Evolutionary conservation across 148 eudicot genomes (phyloP).

Genomic region (Salicornia ramosissima): DNA sequence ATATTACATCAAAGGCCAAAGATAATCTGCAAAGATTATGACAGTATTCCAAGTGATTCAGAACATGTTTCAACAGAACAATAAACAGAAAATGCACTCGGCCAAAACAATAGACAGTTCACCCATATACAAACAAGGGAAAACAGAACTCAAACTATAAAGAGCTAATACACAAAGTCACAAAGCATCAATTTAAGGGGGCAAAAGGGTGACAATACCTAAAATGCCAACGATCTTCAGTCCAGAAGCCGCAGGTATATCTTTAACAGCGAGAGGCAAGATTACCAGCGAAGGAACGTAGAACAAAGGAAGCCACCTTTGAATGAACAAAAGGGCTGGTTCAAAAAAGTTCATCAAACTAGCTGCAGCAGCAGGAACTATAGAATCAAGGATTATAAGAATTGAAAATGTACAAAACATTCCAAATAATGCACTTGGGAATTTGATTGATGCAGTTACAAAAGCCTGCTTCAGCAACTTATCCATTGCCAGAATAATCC

Average conservation of each 20-base stretch:
- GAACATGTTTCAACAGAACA: background rate
- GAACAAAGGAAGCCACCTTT: slow-evolving; percentile 97
- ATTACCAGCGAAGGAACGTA: slow-evolving; percentile 94
- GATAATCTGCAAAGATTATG: background rate
- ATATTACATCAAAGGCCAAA: background rate
- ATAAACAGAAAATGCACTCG: background rate
- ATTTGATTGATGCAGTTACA: slow-evolving; percentile 72
- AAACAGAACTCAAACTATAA: background rate
- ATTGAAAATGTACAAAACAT: slow-evolving; percentile 89
- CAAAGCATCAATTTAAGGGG: background rate
- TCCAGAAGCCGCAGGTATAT: slow-evolving; percentile 92
- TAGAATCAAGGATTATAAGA: slow-evolving; percentile 58
- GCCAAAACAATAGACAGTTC: background rate
- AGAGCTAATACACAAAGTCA: too few species aligned
- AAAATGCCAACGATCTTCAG: slow-evolving; percentile 69
- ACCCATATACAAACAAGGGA: background rate
- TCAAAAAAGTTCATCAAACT: slow-evolving; percentile 77
- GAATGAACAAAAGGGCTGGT: slow-evolving; percentile 91
- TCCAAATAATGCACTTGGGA: slow-evolving; percentile 95
- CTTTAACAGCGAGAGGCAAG: slow-evolving; percentile 82
- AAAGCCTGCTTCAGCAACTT: slow-evolving; percentile 68
- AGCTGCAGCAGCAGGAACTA: slow-evolving; percentile 63
- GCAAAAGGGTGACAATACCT: slow-evolving; percentile 34
- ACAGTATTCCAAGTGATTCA: background rate
- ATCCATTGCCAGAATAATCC: slow-evolving; percentile 78